Percentiles rank a stretch among this genome's conserved stretches.
phyloP scores from a whole-genome alignment of 225 moss, liverwort and hornwort species.

The Lunularia cruciata region DNA sequence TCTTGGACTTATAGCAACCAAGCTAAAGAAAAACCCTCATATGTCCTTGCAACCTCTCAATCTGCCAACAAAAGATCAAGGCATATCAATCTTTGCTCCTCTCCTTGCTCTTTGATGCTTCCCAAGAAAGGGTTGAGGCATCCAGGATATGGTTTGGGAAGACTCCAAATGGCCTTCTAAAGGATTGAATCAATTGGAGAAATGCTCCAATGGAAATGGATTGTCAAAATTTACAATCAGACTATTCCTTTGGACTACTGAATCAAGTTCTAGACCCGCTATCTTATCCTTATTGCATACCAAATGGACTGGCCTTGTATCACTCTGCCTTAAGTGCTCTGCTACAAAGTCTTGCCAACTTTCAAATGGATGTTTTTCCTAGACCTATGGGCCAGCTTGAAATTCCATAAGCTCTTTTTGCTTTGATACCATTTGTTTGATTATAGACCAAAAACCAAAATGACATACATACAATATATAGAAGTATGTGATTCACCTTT shows the following conservation, averaged over 20 bases:
- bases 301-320: constrained; percentile 40
- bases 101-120: constrained; percentile 34
- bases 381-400: constrained; percentile 23
- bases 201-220: constrained; percentile 43
- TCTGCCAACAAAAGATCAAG: constrained; percentile 33
- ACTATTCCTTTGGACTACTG: constrained; percentile 25
- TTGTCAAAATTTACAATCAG: constrained; percentile 27
- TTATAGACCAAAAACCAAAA: too few species aligned
- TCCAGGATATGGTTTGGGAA: constrained; percentile 29
- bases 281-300: constrained; percentile 34
- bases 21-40: constrained; percentile 6
- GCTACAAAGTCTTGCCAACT: constrained; percentile 36
- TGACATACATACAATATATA: too few species aligned
- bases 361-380: constrained; percentile 22
- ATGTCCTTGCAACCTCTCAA: constrained; percentile 36
- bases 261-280: constrained; percentile 29
- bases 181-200: constrained; percentile 32
- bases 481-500: too few species aligned
- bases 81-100: constrained; percentile 34
- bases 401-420: constrained; percentile 33
- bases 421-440: constrained; percentile 34
- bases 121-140: constrained; percentile 43
- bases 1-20: constrained; percentile 30
- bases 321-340: constrained; percentile 47
- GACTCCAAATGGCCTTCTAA: constrained; percentile 15